phyloP scores from a whole-genome alignment of 139 green algal genomes.

The Chlamydomonas schloesseri region DNA sequence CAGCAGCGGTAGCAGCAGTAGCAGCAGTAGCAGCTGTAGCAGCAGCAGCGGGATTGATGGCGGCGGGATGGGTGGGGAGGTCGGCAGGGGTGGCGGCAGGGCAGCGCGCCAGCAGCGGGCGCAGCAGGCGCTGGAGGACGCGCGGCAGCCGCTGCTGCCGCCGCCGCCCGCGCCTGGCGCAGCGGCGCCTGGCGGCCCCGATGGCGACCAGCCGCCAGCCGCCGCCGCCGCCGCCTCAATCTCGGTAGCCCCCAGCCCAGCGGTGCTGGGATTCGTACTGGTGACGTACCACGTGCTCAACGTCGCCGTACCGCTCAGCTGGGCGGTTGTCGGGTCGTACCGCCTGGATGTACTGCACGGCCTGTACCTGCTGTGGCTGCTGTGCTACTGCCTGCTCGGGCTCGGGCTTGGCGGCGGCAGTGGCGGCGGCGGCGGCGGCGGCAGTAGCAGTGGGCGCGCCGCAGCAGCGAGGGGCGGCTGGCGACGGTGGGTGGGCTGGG shows the following conservation, averaged over 20 bases:
- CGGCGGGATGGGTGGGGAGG: no score
- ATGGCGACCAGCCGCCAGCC: neutral
- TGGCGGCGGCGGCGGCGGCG: neutral
- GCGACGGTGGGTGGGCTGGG: no score
- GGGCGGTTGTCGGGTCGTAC: constrained; percentile 5
- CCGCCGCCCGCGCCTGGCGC: neutral
- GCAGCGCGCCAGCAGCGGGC: neutral
- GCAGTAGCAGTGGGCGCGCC: no score
- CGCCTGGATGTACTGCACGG: constrained; percentile 42
- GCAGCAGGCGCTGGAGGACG: neutral
- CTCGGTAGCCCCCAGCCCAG: neutral
- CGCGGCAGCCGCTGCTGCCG: neutral
- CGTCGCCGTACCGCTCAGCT: constrained; percentile 20
- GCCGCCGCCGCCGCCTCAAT: neutral
- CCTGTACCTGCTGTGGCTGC: constrained; percentile 21
- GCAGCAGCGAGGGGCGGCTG: no score
- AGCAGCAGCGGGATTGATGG: neutral
- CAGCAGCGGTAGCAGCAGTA: neutral
- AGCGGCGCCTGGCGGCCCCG: neutral
- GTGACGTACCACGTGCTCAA: constrained; percentile 19
- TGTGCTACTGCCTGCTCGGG: neutral
- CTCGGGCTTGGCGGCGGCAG: no score
- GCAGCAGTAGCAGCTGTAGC: neutral
- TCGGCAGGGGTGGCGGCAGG: neutral
- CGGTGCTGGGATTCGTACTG: neutral